Conservation (phyloP, 306 rosid genomes). For the Abrus pulchellus region DNA sequence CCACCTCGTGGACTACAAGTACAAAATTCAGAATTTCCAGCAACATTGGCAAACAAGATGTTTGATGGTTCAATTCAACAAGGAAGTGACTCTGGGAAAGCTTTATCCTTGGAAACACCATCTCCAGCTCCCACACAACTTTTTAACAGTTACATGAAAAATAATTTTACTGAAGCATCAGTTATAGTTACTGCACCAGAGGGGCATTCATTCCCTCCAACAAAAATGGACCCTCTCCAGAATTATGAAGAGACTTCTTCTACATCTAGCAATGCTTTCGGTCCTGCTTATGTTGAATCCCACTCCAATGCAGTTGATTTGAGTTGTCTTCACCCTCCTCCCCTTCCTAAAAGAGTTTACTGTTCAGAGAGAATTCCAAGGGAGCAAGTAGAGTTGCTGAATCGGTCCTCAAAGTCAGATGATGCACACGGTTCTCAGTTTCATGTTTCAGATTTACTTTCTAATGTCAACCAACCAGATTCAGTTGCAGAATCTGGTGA, state of each 20-base stretch:
- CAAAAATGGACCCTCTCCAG: constrained; percentile 58
- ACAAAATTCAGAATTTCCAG: constrained; percentile 57
- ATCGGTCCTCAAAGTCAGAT: constrained; percentile 88
- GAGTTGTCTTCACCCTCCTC: constrained; percentile 74
- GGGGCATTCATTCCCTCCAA: constrained; percentile 54
- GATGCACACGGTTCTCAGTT: constrained; percentile 74
- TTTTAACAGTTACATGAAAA: constrained; percentile 45
- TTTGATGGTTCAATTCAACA: constrained; percentile 57
- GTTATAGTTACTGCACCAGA: constrained; percentile 54
- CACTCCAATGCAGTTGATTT: constrained; percentile 69
- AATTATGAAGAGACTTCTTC: constrained; percentile 56
- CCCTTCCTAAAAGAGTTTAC: constrained; percentile 77
- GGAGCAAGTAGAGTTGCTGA: constrained; percentile 80
- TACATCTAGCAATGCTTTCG: constrained; percentile 57
- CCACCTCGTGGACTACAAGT: constrained; percentile 51
- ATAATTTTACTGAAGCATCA: constrained; percentile 56
- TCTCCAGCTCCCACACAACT: constrained; percentile 50
- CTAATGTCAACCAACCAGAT: constrained; percentile 59
- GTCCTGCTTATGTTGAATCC: constrained; percentile 60
- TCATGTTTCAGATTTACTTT: constrained; percentile 63
- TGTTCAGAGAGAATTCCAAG: constrained; percentile 90
- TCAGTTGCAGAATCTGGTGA: constrained; percentile 56
- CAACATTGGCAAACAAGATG: constrained; percentile 53
- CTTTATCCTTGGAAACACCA: constrained; percentile 49
- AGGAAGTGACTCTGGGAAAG: constrained; percentile 56